phyloP scores from a whole-genome alignment of 768 basidiomycete species.

The Trichaptum fuscoviolaceum region DNA sequence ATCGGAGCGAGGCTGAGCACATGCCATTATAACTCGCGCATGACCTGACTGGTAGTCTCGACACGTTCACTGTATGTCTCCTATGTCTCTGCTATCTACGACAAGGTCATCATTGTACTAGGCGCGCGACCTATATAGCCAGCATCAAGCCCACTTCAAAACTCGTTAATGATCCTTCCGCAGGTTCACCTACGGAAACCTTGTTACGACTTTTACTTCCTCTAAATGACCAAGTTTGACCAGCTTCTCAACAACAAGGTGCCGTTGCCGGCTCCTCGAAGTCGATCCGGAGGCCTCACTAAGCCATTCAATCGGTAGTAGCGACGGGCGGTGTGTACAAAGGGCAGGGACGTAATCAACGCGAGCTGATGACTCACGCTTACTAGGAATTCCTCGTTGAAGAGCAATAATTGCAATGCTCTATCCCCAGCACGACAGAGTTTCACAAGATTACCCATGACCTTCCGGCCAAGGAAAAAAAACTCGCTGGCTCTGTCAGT shows the following conservation, averaged over 20 bases:
- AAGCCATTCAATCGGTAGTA: constrained; percentile 91
- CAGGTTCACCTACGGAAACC: no score
- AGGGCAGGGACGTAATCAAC: constrained; percentile 89
- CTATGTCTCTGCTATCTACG: no score
- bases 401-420: constrained; percentile 91
- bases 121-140: no score
- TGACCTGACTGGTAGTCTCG: no score
- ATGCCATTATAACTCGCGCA: no score
- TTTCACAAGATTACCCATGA: constrained; percentile 74
- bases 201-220: no score
- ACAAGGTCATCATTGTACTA: no score
- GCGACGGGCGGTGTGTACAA: constrained; percentile 88
- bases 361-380: constrained; percentile 83
- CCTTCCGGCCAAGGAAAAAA: constrained; percentile 70
- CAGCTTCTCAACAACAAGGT: constrained; percentile 42
- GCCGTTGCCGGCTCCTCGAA: constrained; percentile 53
- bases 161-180: no score
- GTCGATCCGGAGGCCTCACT: constrained; percentile 81
- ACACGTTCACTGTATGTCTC: no score
- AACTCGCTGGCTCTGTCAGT: constrained; percentile 88
- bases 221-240: no score
- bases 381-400: constrained; percentile 90
- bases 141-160: no score
- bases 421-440: constrained; percentile 81
- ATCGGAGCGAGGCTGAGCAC: no score